Evolutionary conservation across 129 eudicot species (phyloP).

Genomic region (Deinandra increscens): DNA sequence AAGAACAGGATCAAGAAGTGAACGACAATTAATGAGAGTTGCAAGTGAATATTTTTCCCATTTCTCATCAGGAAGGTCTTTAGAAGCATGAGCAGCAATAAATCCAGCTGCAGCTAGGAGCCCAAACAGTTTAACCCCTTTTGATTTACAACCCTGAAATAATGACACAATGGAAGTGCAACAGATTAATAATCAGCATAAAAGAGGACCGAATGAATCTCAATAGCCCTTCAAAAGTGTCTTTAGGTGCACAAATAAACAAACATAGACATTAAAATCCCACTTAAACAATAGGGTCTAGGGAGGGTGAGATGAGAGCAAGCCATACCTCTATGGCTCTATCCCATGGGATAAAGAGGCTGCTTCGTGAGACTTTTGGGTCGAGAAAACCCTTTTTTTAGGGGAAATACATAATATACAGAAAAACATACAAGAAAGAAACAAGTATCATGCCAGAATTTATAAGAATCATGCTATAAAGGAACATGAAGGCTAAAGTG

Average conservation of each 20-base stretch:
- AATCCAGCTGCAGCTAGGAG: conserved; percentile 71
- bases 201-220: not conserved
- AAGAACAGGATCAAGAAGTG: conserved; percentile 81
- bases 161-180: conserved; percentile 14
- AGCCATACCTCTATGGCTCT: no score
- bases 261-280: no score
- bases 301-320: no score
- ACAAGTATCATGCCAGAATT: no score
- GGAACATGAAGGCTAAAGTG: no score
- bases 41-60: conserved; percentile 91
- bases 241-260: not conserved
- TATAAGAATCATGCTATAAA: no score
- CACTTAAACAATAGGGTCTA: no score
- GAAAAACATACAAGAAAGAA: no score
- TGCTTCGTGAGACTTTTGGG: no score
- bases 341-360: no score
- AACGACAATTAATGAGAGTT: conserved; percentile 71
- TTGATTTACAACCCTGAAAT: conserved; percentile 57
- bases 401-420: no score
- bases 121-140: conserved; percentile 58
- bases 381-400: no score
- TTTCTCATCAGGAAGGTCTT: conserved; percentile 49
- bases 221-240: not conserved
- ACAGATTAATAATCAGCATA: conserved; percentile 3
- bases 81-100: conserved; percentile 65